Conservation (phyloP, 768 basidiomycete genomes). For the Pleurotus citrinopileatus region DNA sequence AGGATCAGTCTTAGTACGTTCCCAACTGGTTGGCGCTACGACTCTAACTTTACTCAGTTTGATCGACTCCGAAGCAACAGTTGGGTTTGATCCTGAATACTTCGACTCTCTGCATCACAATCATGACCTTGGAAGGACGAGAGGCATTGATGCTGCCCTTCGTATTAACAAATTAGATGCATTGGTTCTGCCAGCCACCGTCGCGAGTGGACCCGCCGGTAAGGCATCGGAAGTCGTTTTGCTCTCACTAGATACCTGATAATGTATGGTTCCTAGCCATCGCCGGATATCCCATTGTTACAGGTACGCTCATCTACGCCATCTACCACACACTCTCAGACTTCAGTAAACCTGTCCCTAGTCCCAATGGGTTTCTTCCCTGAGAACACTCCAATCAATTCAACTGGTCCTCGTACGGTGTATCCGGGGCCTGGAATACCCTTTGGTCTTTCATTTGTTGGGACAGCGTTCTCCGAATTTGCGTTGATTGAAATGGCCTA, state of each 20-base stretch:
- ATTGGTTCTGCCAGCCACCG: conserved; percentile 43
- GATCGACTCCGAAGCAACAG: conserved; percentile 34
- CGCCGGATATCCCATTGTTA: conserved; percentile 65
- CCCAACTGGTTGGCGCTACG: neutral
- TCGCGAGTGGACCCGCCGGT: conserved; percentile 32
- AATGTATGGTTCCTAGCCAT: conserved; percentile 35
- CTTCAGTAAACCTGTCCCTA: too few species aligned
- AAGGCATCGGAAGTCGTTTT: too few species aligned
- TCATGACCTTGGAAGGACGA: conserved; percentile 43
- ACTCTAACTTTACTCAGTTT: conserved; percentile 23
- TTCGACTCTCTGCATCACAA: conserved; percentile 42
- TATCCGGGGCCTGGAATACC: conserved; percentile 57
- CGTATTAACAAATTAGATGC: conserved; percentile 47
- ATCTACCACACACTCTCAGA: too few species aligned
- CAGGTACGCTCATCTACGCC: conserved; percentile 51
- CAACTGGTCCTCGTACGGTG: conserved; percentile 39
- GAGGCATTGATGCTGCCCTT: conserved; percentile 54
- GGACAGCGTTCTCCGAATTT: conserved; percentile 60
- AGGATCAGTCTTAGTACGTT: conserved; percentile 33
- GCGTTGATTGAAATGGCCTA: conserved; percentile 55
- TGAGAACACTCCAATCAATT: conserved; percentile 34
- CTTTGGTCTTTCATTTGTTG: conserved; percentile 61
- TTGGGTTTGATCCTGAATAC: conserved; percentile 39
- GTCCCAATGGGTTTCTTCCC: conserved; percentile 65
- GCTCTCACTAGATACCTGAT: neutral